phyloP scores from a whole-genome alignment of 2,329 filamentous ascomycete genomes.

The Gnomoniopsis smithogilvyi region DNA sequence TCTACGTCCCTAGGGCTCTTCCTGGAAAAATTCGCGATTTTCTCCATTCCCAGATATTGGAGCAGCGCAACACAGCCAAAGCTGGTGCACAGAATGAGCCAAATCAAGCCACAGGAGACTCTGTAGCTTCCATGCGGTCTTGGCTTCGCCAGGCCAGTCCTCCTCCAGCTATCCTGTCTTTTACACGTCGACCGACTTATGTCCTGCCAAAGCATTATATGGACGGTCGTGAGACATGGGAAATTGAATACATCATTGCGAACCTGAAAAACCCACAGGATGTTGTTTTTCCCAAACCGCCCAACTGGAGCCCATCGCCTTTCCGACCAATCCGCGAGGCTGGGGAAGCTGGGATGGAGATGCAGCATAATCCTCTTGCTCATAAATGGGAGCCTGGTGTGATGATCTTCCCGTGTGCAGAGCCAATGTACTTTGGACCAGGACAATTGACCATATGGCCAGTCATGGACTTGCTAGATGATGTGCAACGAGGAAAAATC shows the following conservation, averaged over 20 bases:
- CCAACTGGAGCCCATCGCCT: slow-evolving; percentile 3
- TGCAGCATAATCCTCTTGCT: neutral
- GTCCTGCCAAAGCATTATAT: slow-evolving; percentile 10
- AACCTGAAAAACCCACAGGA: slow-evolving; percentile 2
- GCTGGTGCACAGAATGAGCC: neutral
- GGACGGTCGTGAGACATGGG: neutral
- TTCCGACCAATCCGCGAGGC: neutral
- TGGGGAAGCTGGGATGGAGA: neutral
- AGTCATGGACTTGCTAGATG: slow-evolving; percentile 10
- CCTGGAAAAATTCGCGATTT: slow-evolving; percentile 1
- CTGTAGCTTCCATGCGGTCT: neutral
- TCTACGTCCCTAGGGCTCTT: slow-evolving; percentile 5
- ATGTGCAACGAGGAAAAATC: neutral
- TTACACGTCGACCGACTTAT: slow-evolving; percentile 16
- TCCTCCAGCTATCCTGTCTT: slow-evolving; percentile 13
- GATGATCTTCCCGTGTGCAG: slow-evolving; percentile 13
- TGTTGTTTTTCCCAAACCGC: slow-evolving; percentile 9
- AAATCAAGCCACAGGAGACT: neutral
- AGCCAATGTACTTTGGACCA: slow-evolving; percentile 15
- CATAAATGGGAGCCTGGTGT: slow-evolving; percentile 11
- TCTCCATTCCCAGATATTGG: slow-evolving; percentile 4
- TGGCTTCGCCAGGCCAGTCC: slow-evolving; percentile 13
- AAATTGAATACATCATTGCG: slow-evolving; percentile 5
- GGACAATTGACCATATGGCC: slow-evolving; percentile 17
- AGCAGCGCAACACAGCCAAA: neutral